Conservation (phyloP, 257 asterid species). For the Solanum dulcamara region DNA sequence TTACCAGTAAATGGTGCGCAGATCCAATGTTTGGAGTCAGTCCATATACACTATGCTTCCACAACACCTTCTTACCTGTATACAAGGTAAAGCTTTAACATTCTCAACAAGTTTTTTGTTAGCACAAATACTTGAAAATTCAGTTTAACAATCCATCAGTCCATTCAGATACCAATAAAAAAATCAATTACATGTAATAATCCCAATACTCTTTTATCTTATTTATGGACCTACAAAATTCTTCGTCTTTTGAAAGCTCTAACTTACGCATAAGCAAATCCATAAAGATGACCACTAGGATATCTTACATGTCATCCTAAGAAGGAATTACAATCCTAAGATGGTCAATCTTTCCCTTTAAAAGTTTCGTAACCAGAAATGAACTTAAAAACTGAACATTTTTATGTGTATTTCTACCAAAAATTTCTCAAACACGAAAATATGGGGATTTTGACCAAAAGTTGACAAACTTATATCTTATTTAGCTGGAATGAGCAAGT, state of each 20-base stretch:
- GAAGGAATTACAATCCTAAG: neutral
- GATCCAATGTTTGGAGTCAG: constrained; percentile 73
- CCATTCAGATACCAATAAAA: neutral
- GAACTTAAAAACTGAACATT: neutral
- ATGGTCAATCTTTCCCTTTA: neutral
- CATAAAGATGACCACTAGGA: neutral
- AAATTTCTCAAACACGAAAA: neutral
- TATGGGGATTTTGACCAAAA: neutral
- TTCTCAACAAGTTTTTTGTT: neutral
- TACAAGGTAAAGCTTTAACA: neutral
- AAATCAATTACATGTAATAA: neutral
- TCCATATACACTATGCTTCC: constrained; percentile 69
- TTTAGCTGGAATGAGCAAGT: neutral
- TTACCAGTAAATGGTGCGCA: constrained; percentile 75
- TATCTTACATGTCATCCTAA: neutral
- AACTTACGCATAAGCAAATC: neutral
- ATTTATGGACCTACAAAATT: neutral
- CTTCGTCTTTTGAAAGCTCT: neutral
- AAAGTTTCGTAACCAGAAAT: neutral
- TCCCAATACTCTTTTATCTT: neutral
- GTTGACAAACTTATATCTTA: neutral
- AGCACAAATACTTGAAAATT: neutral
- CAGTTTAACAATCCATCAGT: neutral
- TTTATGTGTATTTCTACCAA: neutral
- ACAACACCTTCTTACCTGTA: constrained; percentile 65